These are phyloP conservation scores for Pythium dissimile DNA, from an alignment of 352 stramenopile genomes.

Conservation along the genomic window DNA sequence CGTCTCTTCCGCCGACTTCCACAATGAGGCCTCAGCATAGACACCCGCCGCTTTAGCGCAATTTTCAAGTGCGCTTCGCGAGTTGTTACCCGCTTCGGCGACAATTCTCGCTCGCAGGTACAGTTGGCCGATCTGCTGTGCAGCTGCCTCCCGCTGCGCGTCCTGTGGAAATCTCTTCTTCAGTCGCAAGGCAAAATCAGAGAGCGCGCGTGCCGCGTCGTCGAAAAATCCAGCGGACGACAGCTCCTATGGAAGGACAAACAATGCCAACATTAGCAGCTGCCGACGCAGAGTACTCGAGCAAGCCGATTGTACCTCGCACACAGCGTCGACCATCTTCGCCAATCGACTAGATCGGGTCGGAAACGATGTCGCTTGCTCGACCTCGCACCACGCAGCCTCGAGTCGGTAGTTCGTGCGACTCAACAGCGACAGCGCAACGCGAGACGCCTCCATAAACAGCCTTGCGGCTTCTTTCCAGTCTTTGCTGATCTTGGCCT, in stretches of 20 bases:
- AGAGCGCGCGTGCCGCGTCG: slow-evolving; percentile 54
- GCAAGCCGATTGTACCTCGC: slow-evolving; percentile 30
- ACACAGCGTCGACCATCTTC: slow-evolving; percentile 42
- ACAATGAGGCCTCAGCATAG: slow-evolving; percentile 53
- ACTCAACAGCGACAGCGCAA: slow-evolving; percentile 32
- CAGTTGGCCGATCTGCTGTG: slow-evolving; percentile 22
- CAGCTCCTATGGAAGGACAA: slow-evolving; percentile 34
- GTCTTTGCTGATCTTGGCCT: slow-evolving; percentile 68
- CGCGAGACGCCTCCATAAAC: slow-evolving; percentile 50
- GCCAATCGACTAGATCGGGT: slow-evolving; percentile 35
- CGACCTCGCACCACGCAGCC: slow-evolving; percentile 61
- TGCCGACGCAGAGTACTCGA: too few species aligned
- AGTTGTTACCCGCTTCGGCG: slow-evolving; percentile 48
- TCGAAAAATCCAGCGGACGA: slow-evolving; percentile 59
- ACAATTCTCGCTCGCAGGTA: slow-evolving; percentile 56
- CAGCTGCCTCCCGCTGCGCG: slow-evolving; percentile 3
- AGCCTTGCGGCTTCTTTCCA: slow-evolving; percentile 51
- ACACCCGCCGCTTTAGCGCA: slow-evolving; percentile 40
- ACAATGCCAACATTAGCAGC: too few species aligned
- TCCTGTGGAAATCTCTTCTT: slow-evolving; percentile 61
- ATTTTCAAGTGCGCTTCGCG: slow-evolving; percentile 47
- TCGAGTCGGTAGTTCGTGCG: slow-evolving; percentile 58
- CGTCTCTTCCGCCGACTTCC: slow-evolving; percentile 45
- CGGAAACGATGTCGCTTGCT: slow-evolving; percentile 41
- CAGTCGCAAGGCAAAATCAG: slow-evolving; percentile 52